These are phyloP conservation scores for Hypocrella siamensis DNA, from an alignment of 2,329 filamentous ascomycete genomes.

Conservation along the genomic window DNA sequence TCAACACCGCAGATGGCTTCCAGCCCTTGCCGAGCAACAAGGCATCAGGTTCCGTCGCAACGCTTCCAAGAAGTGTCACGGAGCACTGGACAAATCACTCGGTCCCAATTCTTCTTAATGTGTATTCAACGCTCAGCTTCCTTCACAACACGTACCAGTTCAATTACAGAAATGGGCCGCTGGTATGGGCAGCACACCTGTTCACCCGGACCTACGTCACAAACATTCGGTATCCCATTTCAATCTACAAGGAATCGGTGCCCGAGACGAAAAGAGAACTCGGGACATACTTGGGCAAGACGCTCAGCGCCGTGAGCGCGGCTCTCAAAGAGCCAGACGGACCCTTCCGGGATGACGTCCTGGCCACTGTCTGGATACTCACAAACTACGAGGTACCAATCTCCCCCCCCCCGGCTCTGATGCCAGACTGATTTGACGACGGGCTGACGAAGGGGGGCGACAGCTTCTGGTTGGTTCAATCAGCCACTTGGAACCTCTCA, in stretches of 20 bases:
- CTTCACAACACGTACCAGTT: constrained; percentile 14
- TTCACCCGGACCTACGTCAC: constrained; percentile 23
- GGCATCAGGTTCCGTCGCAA: constrained; percentile 3
- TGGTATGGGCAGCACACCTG: constrained; percentile 23
- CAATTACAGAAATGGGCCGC: constrained; percentile 14
- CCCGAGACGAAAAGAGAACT: constrained; percentile 15
- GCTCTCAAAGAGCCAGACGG: constrained; percentile 17
- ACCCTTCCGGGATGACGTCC: constrained; percentile 17
- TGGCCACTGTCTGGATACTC: constrained; percentile 24
- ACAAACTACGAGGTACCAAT: constrained; percentile 25
- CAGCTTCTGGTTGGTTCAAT: constrained; percentile 23
- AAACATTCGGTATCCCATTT: constrained; percentile 18
- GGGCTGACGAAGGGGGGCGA: too few species aligned
- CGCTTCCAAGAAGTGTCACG: constrained; percentile 10
- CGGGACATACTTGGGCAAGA: constrained; percentile 19
- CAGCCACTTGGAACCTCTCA: constrained; percentile 8
- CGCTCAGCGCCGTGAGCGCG: constrained; percentile 19
- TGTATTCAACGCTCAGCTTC: constrained; percentile 20
- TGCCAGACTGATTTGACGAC: background rate
- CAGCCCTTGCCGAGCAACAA: background rate
- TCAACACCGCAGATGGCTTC: background rate
- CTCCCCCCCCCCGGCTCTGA: too few species aligned
- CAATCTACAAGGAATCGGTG: constrained; percentile 10
- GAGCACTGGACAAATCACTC: constrained; percentile 24
- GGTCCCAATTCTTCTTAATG: constrained; percentile 21